These are phyloP conservation scores for Phylloporus sp. DNA, from an alignment of 1,284 basidiomycete species.

Conservation along the genomic window DNA sequence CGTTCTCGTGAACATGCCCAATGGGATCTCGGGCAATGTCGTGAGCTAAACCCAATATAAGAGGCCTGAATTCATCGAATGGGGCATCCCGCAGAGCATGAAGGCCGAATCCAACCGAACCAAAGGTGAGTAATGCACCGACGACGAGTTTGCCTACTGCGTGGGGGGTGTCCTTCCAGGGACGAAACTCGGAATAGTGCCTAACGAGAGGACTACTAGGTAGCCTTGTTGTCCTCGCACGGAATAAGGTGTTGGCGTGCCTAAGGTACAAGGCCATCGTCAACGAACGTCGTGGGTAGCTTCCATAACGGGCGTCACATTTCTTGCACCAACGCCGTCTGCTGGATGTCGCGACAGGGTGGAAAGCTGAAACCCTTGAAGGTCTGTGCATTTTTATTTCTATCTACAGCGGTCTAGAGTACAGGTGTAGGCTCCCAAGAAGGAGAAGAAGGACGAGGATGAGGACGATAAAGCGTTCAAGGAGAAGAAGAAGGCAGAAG, in stretches of 20 bases:
- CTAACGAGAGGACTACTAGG: neutral
- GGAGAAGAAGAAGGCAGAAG: conserved; percentile 76
- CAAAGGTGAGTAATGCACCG: conserved; percentile 31
- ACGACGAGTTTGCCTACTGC: conserved; percentile 20
- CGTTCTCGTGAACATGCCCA: conserved; percentile 12
- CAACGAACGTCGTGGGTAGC: neutral
- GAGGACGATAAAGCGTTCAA: conserved; percentile 78
- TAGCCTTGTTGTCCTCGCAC: neutral
- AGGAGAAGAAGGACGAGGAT: conserved; percentile 74
- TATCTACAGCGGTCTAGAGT: neutral
- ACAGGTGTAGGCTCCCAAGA: conserved; percentile 71
- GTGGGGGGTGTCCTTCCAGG: neutral
- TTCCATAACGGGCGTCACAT: conserved; percentile 2
- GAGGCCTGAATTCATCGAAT: conserved; percentile 11
- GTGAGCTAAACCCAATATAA: conserved; percentile 5
- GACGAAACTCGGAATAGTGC: neutral
- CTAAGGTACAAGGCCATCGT: neutral
- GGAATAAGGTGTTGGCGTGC: too few relatives aligned
- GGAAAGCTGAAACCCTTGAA: conserved; percentile 83
- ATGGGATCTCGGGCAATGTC: neutral
- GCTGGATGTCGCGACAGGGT: conserved; percentile 75
- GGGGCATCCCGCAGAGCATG: conserved; percentile 18
- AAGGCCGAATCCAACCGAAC: conserved; percentile 29
- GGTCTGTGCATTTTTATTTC: conserved; percentile 42
- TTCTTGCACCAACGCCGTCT: neutral